phyloP scores from a whole-genome alignment of 495 filamentous ascomycete genomes.

The Trichoderma orchidacearum region DNA sequence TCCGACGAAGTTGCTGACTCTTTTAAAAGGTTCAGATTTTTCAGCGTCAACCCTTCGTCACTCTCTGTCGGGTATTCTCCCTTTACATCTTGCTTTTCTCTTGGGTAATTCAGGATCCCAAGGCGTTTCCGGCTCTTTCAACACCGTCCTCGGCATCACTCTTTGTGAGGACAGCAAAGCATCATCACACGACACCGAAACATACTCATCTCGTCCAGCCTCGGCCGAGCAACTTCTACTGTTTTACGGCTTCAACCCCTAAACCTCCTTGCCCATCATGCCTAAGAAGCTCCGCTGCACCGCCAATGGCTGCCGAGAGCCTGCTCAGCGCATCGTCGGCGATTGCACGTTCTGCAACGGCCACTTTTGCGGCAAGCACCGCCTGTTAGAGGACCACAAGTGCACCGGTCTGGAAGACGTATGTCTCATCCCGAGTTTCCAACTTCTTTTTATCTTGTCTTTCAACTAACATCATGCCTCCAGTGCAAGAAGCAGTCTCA shows the following conservation, averaged over 20 bases:
- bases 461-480: constrained; percentile 4
- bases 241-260: constrained; percentile 2
- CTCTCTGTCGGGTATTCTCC: background rate
- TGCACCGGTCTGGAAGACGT: constrained; percentile 87
- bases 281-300: constrained; percentile 76
- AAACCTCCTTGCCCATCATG: constrained; percentile 29
- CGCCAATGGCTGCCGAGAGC: constrained; percentile 75
- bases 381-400: constrained; percentile 84
- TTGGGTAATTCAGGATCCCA: no score
- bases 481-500: constrained; percentile 90
- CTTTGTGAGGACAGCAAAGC: background rate
- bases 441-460: background rate
- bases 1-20: background rate
- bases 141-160: background rate
- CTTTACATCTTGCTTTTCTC: constrained; percentile 4
- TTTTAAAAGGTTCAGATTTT: background rate
- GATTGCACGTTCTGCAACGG: constrained; percentile 92
- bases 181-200: constrained; percentile 1
- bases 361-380: constrained; percentile 87
- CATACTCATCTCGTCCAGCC: background rate
- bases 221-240: background rate
- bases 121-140: background rate
- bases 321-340: constrained; percentile 81
- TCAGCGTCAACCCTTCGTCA: constrained; percentile 6
- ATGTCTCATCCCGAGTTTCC: constrained; percentile 20